These are phyloP conservation scores for Eimeria falciformis DNA, from an alignment of 169 alveolate genomes.

Conservation along the genomic window DNA sequence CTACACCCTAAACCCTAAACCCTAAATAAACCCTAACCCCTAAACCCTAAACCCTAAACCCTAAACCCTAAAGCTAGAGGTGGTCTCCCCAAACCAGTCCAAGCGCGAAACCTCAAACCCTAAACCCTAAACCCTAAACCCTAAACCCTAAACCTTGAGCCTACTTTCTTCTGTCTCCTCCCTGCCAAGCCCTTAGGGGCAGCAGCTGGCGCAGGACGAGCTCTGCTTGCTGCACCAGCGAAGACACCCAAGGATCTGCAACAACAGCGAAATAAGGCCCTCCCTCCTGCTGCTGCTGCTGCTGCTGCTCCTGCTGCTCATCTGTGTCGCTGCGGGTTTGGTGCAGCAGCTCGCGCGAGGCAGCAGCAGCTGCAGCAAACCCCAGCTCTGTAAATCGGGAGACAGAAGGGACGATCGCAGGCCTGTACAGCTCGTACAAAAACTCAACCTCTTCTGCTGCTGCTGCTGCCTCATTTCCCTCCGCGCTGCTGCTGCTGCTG, in stretches of 20 bases:
- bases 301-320: too few relatives aligned
- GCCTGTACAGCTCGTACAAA: too few relatives aligned
- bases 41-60: conserved; percentile 27
- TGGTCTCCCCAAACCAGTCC: too few relatives aligned
- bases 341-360: too few relatives aligned
- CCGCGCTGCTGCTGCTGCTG: conserved; percentile 12
- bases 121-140: conserved; percentile 52
- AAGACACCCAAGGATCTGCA: neutral
- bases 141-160: conserved; percentile 15
- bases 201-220: conserved; percentile 1
- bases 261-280: conserved; percentile 21
- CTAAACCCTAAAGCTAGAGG: neutral
- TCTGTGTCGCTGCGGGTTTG: too few relatives aligned
- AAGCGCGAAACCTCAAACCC: neutral
- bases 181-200: conserved; percentile 7
- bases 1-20: too few relatives aligned
- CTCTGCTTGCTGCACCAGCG: neutral
- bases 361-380: too few relatives aligned
- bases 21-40: too few relatives aligned
- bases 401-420: too few relatives aligned
- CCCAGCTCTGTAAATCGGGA: too few relatives aligned
- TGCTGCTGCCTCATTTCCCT: too few relatives aligned
- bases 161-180: conserved; percentile 1
- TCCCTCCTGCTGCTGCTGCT: neutral
- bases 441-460: too few relatives aligned